phyloP scores from a whole-genome alignment of 2,329 filamentous ascomycete species.

The Ophiocordyceps unilateralis region DNA sequence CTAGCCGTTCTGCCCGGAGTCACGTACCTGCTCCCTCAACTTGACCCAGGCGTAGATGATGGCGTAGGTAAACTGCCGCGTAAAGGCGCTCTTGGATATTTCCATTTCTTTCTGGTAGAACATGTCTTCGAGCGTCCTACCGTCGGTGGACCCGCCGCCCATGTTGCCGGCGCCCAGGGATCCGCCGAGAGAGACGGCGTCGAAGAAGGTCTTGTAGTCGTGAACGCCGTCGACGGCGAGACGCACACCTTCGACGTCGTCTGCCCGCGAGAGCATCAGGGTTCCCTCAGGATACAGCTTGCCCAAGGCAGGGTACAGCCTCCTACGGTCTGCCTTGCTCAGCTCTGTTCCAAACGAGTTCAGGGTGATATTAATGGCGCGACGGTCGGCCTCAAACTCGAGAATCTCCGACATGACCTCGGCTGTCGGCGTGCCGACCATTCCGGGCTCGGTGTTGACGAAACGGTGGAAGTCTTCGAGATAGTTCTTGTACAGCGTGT shows the following conservation, averaged over 20 bases:
- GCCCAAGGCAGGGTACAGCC: slow-evolving; percentile 87
- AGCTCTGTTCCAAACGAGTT: slow-evolving; percentile 98
- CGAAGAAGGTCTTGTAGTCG: slow-evolving; percentile 94
- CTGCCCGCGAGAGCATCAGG: slow-evolving; percentile 83
- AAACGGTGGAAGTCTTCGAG: slow-evolving; percentile 94
- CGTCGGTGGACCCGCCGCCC: slow-evolving; percentile 62
- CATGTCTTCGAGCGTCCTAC: slow-evolving; percentile 85
- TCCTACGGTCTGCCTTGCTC: slow-evolving; percentile 82
- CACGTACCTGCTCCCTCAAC: slow-evolving; percentile 77
- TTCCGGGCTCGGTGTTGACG: slow-evolving; percentile 75
- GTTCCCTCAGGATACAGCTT: slow-evolving; percentile 87
- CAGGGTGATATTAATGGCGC: slow-evolving; percentile 96
- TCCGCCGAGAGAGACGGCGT: slow-evolving; percentile 65
- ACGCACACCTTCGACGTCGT: slow-evolving; percentile 85
- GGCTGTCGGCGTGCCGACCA: slow-evolving; percentile 73
- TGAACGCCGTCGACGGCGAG: slow-evolving; percentile 83
- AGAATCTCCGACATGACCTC: slow-evolving; percentile 94
- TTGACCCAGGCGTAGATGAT: slow-evolving; percentile 98
- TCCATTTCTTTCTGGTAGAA: slow-evolving; percentile 99
- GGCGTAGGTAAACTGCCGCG: slow-evolving; percentile 83
- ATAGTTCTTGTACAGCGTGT: slow-evolving; percentile 99
- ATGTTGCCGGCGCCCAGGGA: slow-evolving; percentile 65
- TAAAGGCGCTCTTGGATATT: slow-evolving; percentile 87
- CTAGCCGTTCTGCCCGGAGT: slow-evolving; percentile 2
- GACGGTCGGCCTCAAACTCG: slow-evolving; percentile 89